Base-by-base conservation (phyloP, 371 early-diverging fungal species). In the Apophysomyces trapeziformis region DNA sequence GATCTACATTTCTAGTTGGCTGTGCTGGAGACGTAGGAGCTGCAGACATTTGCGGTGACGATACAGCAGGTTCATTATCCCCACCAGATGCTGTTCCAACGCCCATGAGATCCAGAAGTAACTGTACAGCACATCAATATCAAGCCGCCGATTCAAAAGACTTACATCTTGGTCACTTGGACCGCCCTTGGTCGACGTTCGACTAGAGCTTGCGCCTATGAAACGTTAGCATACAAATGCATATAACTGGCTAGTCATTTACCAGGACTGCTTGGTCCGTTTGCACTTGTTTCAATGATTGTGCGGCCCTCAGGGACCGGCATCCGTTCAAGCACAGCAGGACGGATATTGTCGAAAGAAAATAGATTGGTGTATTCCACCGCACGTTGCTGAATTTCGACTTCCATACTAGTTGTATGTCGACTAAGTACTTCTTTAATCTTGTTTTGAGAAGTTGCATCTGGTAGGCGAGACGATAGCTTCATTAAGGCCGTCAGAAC, bases 371-470 rank as follows among this genome's bases (percentile, higher is more conserved):
- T 85, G 73, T 89, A 97, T 78, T 99, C 98, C 8, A 93, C 91
- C 1, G 95, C 93, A 61, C 99, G 92, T 72, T 95, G 92, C 74
- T 99, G 98, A 56, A 96, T 89, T 78, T 98, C 99, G 0, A 93
- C 88, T 68, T 95, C 94, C 69, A 90, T 86, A 62, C 92, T 89
- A 7, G 83, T 83, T n/a, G 80, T 82, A 70, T 91, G 88, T 57
- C 80, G 67, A 4, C 72, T 75, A 39, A 98, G 73, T 11, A 92
- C 64, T 11, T 78, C 68, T 65, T 85, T 87, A 63, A 94, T 87
- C 13, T 72, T 71, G 56, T 41, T 58, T 41, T 69, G 72, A 11
- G 77, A 83, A 14, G 80, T 73, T 4, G 75, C 69, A 6, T 87
- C 85, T 1, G 80, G 77, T 64, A 97, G 90, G 16, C 97, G 87